These are phyloP conservation scores for Aspergillus pseudonomiae DNA, from an alignment of 2,329 filamentous ascomycete species.

Conservation along the genomic window DNA sequence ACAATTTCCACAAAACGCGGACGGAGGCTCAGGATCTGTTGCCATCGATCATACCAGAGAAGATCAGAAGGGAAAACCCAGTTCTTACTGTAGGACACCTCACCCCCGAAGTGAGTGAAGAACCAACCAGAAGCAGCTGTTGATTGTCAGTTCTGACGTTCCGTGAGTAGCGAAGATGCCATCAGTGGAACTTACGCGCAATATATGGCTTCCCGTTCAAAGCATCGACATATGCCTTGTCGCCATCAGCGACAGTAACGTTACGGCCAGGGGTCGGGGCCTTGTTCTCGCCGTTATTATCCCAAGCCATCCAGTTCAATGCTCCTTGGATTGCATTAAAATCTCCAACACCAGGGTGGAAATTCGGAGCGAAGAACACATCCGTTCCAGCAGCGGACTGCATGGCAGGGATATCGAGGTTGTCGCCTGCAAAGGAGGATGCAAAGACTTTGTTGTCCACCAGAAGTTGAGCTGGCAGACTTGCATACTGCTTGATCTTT, in stretches of 20 bases:
- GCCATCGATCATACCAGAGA: conserved; percentile 49
- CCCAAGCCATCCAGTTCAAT: conserved; percentile 52
- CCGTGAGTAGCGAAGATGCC: background rate
- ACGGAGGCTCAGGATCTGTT: conserved; percentile 46
- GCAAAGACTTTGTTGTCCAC: conserved; percentile 56
- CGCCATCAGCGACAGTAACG: conserved; percentile 46
- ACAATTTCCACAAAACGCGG: conserved; percentile 55
- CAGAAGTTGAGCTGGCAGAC: conserved; percentile 50
- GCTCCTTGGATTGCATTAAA: conserved; percentile 45
- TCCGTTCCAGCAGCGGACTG: conserved; percentile 47
- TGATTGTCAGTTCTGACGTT: background rate
- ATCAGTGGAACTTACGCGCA: conserved; percentile 40
- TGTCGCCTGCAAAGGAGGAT: conserved; percentile 57
- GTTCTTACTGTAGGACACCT: conserved; percentile 54
- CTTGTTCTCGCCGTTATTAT: conserved; percentile 50
- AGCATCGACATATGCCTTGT: conserved; percentile 38
- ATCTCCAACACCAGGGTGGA: conserved; percentile 46
- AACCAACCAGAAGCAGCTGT: conserved; percentile 55
- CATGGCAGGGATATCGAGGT: conserved; percentile 49
- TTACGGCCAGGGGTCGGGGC: conserved; percentile 47
- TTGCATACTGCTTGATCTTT: conserved; percentile 52
- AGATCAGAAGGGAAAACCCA: conserved; percentile 53
- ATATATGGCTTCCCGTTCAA: conserved; percentile 52
- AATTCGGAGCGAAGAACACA: conserved; percentile 56
- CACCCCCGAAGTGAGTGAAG: conserved; percentile 52